These are phyloP conservation scores for Bipolaris gigantea DNA, from an alignment of 2,329 filamentous ascomycete species.

Conservation along the genomic window DNA sequence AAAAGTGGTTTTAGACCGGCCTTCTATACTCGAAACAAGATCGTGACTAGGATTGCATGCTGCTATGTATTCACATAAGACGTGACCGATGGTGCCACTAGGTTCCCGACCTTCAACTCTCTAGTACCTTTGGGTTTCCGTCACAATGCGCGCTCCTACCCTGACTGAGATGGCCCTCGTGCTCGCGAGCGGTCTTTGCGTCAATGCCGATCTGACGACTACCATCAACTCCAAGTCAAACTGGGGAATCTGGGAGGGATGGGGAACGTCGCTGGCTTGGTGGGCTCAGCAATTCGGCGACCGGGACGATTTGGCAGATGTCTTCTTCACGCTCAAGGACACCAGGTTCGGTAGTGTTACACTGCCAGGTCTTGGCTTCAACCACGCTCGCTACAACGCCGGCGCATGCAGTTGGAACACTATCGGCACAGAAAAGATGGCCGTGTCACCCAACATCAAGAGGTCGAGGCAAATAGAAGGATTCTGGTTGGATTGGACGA, in stretches of 20 bases:
- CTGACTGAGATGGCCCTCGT: conserved; percentile 3
- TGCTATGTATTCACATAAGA: not conserved
- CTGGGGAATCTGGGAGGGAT: conserved; percentile 13
- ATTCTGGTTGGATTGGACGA: conserved; percentile 12
- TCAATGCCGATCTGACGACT: conserved; percentile 6
- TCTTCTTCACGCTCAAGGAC: conserved; percentile 9
- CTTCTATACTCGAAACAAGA: not conserved
- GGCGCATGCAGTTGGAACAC: conserved; percentile 15
- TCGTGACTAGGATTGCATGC: not conserved
- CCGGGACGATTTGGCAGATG: conserved; percentile 10
- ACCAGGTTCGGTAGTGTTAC: conserved; percentile 6
- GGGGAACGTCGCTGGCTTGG: conserved; percentile 13
- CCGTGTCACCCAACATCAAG: conserved; percentile 8
- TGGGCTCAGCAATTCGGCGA: conserved; percentile 11
- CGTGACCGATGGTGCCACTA: not conserved
- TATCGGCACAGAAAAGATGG: conserved; percentile 5
- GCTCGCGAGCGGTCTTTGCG: conserved; percentile 1
- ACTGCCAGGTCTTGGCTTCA: conserved; percentile 9
- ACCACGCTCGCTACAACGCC: conserved; percentile 11
- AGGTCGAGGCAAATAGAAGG: conserved; percentile 13
- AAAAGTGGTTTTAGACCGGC: not conserved
- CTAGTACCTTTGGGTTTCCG: not conserved
- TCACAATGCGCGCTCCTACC: conserved; percentile 7
- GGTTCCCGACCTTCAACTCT: too few species aligned
- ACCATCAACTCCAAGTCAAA: conserved; percentile 10